Evolutionary conservation across 2,329 filamentous ascomycete species (phyloP), one percentile per base, ranked within the genome.

Genomic region (Colletotrichum destructivum): DNA sequence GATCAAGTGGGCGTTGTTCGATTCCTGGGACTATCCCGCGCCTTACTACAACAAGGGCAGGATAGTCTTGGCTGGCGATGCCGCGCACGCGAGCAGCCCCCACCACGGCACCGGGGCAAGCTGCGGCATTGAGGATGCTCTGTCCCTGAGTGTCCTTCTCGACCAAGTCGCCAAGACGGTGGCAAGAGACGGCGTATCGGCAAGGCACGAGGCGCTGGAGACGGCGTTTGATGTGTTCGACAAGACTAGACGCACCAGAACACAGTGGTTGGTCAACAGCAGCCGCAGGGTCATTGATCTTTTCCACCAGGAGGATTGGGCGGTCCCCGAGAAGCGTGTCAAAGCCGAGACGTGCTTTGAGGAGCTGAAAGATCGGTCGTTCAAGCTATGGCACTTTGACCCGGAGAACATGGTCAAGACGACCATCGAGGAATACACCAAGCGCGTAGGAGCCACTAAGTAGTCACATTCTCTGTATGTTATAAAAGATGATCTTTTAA

Each of bases 81-180:
- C 85, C 1, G 86, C 85, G 2, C 85, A 87, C 76, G 84, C 85
- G 0, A 85, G 86, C 69, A 83, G 84, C 0, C 85, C 84, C 0
- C 80, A 81, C n/a, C 79, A 83, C 4, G 84, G 84, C 0, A 82
- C 84, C 67, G 84, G 84, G 7, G 78, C 82, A 3, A 82, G 83
- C 15, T 82, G 84, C 71, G 83, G 79, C 0, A 80, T 86, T 59
- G 79, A 82, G 63, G 81, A 82, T 71, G 77, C 74, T 8, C 75
- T 76, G 47, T 78, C 76, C 12, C 49, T 54, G 6, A 31, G 3
- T 31, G 21, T 21, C 7, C 49, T 54, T 31, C 49, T 54, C 6
- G 49, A 54, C n/a, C 49, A 54, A 31, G 49, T 54, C 12, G 23
- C 26, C 7, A 23, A 54, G 26, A 31, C 49, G 0, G 49, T 54